Conservation (phyloP, 176 grass and related monocot species). For the Ampelocalamus luodianensis region DNA sequence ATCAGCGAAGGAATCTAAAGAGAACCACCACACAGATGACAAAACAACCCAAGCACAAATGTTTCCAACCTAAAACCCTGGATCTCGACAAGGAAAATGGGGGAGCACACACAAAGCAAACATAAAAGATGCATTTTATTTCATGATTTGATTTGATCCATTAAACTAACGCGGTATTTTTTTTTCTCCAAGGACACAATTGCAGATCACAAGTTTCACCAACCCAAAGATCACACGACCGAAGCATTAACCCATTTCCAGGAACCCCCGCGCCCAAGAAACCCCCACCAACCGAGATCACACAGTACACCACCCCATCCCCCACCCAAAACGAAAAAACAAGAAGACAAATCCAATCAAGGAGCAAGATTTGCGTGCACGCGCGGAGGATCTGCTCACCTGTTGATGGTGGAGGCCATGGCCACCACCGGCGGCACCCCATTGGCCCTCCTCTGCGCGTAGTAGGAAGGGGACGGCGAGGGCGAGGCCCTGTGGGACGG, state of each 20-base stretch:
- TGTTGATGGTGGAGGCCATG: slow-evolving; percentile 64
- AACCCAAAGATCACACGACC: slow-evolving; percentile 6
- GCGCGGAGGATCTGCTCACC: slow-evolving; percentile 42
- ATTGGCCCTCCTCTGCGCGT: slow-evolving; percentile 39
- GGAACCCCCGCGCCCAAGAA: neutral
- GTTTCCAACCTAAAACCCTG: neutral
- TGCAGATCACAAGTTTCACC: slow-evolving; percentile 40
- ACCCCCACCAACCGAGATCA: slow-evolving; percentile 31
- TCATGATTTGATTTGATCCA: slow-evolving; percentile 36
- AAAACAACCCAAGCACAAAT: neutral
- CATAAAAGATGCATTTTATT: neutral
- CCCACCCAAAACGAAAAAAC: neutral
- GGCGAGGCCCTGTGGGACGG: slow-evolving; percentile 40
- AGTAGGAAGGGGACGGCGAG: neutral
- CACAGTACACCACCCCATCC: neutral
- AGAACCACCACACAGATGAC: neutral
- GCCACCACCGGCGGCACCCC: slow-evolving; percentile 48
- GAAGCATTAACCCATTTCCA: neutral
- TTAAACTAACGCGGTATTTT: neutral
- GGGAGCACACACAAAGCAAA: slow-evolving; percentile 15
- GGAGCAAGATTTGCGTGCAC: slow-evolving; percentile 4
- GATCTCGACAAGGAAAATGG: slow-evolving; percentile 23
- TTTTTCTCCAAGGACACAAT: neutral
- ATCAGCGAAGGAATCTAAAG: neutral
- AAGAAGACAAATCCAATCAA: neutral